A percentile compares a stretch with the other conserved stretches of the same genome.
phyloP scores from a whole-genome alignment of 495 filamentous ascomycete genomes.

The Haplographium delicatum region DNA sequence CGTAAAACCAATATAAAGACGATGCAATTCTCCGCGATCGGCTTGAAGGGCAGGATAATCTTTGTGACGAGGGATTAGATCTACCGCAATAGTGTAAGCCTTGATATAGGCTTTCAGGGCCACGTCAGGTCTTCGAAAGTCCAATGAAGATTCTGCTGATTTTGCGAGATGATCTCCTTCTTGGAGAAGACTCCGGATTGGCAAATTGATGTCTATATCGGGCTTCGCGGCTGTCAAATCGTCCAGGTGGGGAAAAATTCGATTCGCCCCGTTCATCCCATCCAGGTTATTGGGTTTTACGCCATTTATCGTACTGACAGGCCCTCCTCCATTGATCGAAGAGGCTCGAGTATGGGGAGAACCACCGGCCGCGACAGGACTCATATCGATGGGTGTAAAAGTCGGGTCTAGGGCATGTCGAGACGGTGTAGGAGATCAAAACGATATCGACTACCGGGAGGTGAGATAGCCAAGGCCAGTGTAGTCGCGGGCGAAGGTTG shows the following conservation, averaged over 20 bases:
- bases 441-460: background rate
- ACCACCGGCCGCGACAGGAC: slow-evolving; percentile 16
- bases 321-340: slow-evolving; percentile 13
- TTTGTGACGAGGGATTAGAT: slow-evolving; percentile 67
- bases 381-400: slow-evolving; percentile 17
- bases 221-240: slow-evolving; percentile 53
- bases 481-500: background rate
- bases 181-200: slow-evolving; percentile 45
- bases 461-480: background rate
- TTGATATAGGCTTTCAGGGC: slow-evolving; percentile 67
- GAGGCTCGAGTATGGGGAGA: slow-evolving; percentile 16
- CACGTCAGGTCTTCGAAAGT: slow-evolving; percentile 46
- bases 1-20: slow-evolving; percentile 43
- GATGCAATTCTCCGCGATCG: slow-evolving; percentile 39
- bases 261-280: slow-evolving; percentile 20
- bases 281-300: background rate
- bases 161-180: slow-evolving; percentile 42
- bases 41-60: slow-evolving; percentile 51
- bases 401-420: slow-evolving; percentile 12
- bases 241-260: slow-evolving; percentile 64
- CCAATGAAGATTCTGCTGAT: slow-evolving; percentile 45
- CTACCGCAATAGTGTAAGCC: slow-evolving; percentile 68
- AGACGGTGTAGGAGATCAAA: too few species aligned
- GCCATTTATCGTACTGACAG: slow-evolving; percentile 11
- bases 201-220: slow-evolving; percentile 37